Percentiles rank a stretch among this genome's conserved stretches.
These are phyloP conservation scores for Astragalus membranaceus DNA, from an alignment of 306 rosid species.

Conservation along the genomic window DNA sequence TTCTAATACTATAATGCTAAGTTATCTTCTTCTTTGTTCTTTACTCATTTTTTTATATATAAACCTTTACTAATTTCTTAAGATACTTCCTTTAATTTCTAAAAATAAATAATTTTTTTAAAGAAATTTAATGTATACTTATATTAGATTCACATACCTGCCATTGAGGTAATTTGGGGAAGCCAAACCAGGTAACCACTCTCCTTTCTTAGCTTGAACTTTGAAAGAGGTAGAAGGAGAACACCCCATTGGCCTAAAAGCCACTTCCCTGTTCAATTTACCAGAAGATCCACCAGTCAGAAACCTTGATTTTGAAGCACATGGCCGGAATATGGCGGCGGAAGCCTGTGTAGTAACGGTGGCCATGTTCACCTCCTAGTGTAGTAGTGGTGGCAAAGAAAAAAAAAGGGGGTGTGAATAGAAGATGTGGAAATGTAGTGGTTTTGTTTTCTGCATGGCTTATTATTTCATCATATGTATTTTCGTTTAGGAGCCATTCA, in stretches of 20 bases:
- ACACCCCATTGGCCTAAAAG: slow-evolving; percentile 43
- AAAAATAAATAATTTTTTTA: too few relatives aligned
- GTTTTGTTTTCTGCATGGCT: slow-evolving; percentile 26
- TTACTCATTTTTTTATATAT: too few relatives aligned
- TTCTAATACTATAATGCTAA: too few relatives aligned
- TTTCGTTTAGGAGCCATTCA: slow-evolving; percentile 17
- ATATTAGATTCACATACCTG: slow-evolving; percentile 34
- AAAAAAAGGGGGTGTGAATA: neutral
- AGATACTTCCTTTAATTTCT: too few relatives aligned
- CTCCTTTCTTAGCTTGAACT: slow-evolving; percentile 88
- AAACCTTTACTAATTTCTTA: too few relatives aligned
- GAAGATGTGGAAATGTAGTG: neutral
- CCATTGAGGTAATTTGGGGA: slow-evolving; percentile 82
- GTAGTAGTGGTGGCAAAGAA: neutral
- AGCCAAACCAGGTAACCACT: slow-evolving; percentile 90
- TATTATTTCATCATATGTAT: slow-evolving; percentile 41
- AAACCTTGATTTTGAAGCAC: slow-evolving; percentile 54
- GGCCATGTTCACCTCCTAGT: slow-evolving; percentile 69
- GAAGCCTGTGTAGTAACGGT: slow-evolving; percentile 88
- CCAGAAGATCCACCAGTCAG: slow-evolving; percentile 70
- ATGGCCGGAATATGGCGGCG: slow-evolving; percentile 81
- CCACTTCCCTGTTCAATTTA: slow-evolving; percentile 52
- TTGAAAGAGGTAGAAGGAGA: slow-evolving; percentile 51
- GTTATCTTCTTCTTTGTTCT: too few relatives aligned
- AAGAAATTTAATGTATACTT: neutral